Evolutionary conservation across 345 rosid genomes (phyloP).

Genomic region (Salix purpurea): DNA sequence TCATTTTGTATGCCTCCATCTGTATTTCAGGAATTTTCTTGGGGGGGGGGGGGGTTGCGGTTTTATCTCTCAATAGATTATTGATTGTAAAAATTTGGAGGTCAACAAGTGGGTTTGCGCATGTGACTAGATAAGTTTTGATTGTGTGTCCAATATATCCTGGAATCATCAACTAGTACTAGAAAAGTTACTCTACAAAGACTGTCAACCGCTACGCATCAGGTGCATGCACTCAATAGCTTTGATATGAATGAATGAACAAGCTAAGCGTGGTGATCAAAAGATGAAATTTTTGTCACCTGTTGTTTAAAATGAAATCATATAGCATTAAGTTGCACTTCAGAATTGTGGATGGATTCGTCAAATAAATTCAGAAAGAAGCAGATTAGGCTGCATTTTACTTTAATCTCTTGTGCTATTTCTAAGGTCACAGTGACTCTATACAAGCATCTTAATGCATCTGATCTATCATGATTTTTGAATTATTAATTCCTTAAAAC

Average conservation of each 20-base stretch:
- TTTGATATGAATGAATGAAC: neutral
- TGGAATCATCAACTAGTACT: too few species aligned
- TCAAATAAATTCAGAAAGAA: neutral
- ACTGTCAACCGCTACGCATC: too few species aligned
- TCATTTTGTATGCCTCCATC: neutral
- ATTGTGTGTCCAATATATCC: neutral
- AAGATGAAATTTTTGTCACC: neutral
- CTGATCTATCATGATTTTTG: neutral
- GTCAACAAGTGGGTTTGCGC: neutral
- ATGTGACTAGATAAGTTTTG: neutral
- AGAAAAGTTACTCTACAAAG: too few species aligned
- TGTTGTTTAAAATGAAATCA: neutral
- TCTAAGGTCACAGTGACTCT: neutral
- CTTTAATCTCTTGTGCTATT: neutral
- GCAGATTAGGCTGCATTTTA: neutral
- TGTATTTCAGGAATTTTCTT: neutral
- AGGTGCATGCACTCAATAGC: neutral
- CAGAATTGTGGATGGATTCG: neutral
- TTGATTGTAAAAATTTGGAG: neutral
- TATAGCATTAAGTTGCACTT: neutral
- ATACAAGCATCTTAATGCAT: neutral
- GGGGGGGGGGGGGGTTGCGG: neutral
- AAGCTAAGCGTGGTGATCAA: neutral
- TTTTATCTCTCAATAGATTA: neutral
- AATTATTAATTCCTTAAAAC: neutral